Evolutionary conservation across 768 basidiomycete species (phyloP).

Genomic region (Tulasnella sp.): DNA sequence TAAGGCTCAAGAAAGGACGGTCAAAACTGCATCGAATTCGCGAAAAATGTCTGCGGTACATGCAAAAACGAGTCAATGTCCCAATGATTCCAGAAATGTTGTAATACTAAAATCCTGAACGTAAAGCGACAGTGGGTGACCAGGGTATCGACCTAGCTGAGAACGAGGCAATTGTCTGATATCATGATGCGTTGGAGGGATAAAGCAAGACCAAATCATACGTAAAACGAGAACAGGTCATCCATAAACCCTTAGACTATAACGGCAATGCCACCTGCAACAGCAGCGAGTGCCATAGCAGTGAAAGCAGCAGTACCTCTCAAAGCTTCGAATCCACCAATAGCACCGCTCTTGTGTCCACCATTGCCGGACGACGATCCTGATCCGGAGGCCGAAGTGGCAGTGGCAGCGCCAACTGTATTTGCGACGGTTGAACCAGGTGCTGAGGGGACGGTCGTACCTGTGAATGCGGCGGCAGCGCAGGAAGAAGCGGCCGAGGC

Average conservation of each 20-base stretch:
- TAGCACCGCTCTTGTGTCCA: background rate
- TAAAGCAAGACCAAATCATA: background rate
- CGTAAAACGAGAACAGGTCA: background rate
- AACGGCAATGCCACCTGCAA: constrained; percentile 3
- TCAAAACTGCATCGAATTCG: too few species aligned
- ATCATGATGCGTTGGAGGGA: background rate
- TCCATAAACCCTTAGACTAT: background rate
- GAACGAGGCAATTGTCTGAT: too few species aligned
- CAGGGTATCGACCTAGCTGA: too few species aligned
- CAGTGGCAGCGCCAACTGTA: background rate
- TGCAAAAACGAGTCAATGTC: too few species aligned
- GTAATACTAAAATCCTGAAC: too few species aligned
- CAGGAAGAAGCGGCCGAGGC: constrained; percentile 54
- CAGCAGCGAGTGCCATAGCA: background rate
- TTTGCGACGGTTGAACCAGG: background rate
- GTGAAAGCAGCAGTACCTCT: background rate
- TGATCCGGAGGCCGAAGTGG: background rate
- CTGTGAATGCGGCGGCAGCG: constrained; percentile 41
- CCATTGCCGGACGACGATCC: background rate
- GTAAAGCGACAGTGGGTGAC: too few species aligned
- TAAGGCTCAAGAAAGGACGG: too few species aligned
- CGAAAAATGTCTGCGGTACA: too few species aligned
- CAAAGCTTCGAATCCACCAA: background rate
- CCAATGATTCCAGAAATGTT: too few species aligned
- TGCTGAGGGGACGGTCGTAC: background rate